phyloP scores from a whole-genome alignment of 805 yeast species.

The Sugiyamaella valdiviana region DNA sequence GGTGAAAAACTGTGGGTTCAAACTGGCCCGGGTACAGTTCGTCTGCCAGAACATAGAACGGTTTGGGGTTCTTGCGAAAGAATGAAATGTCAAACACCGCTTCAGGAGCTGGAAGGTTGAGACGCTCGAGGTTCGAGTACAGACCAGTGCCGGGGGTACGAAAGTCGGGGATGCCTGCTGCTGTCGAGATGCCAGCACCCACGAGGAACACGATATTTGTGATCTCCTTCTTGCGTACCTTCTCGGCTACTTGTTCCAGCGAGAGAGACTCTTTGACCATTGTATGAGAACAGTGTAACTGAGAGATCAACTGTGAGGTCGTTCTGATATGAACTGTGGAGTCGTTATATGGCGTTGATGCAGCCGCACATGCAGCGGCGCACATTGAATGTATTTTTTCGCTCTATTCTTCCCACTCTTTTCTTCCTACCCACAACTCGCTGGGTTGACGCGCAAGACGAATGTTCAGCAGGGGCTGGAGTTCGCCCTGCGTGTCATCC shows the following conservation, averaged over 20 bases:
- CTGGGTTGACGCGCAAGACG: background rate
- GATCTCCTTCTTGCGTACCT: conserved; percentile 16
- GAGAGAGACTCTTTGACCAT: background rate
- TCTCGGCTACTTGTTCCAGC: conserved; percentile 19
- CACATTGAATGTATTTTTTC: background rate
- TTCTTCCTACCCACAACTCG: background rate
- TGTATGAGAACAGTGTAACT: background rate
- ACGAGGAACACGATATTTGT: conserved; percentile 32
- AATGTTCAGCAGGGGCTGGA: background rate
- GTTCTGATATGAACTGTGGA: no score
- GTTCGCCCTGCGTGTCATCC: background rate
- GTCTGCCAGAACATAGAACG: conserved; percentile 76
- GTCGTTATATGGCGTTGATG: no score
- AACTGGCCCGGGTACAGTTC: conserved; percentile 87
- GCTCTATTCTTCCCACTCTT: background rate
- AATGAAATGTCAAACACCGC: conserved; percentile 91
- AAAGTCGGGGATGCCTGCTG: conserved; percentile 94
- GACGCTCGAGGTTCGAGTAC: conserved; percentile 63
- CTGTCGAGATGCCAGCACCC: conserved; percentile 93
- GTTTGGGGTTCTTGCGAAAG: conserved; percentile 67
- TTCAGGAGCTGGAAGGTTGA: conserved; percentile 84
- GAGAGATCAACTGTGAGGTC: no score
- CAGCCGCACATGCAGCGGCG: no score
- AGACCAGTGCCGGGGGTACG: conserved; percentile 78
- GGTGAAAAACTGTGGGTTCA: conserved; percentile 76